Percentiles rank a stretch among this genome's conserved stretches.
phyloP scores from a whole-genome alignment of 1,139 yeast species.

The Kluyveromyces sp. region DNA sequence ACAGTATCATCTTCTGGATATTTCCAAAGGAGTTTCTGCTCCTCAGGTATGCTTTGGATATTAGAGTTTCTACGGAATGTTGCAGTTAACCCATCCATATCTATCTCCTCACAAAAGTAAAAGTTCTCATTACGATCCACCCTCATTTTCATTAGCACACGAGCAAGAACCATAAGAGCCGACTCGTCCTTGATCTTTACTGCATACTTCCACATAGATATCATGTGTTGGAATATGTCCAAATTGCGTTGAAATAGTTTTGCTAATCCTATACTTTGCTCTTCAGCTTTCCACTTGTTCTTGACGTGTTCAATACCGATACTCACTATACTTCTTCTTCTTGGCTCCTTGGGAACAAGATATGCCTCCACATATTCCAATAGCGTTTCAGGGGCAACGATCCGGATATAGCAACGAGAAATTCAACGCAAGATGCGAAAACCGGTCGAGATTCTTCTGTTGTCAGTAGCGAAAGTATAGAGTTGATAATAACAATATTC shows the following conservation, averaged over 20 bases:
- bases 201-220: constrained; percentile 28
- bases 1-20: constrained; percentile 47
- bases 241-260: constrained; percentile 30
- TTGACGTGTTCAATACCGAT: constrained; percentile 6
- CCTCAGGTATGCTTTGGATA: constrained; percentile 7
- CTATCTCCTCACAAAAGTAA: constrained; percentile 47
- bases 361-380: neutral
- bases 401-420: neutral
- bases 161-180: constrained; percentile 42
- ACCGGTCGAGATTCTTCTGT: neutral
- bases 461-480: neutral
- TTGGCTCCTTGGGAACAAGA: constrained; percentile 15
- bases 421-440: neutral
- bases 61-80: constrained; percentile 45
- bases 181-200: constrained; percentile 29
- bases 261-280: constrained; percentile 33
- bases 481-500: neutral
- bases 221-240: constrained; percentile 10
- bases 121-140: constrained; percentile 41
- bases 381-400: neutral
- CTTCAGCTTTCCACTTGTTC: constrained; percentile 11
- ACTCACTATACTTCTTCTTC: constrained; percentile 23
- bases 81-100: constrained; percentile 61
- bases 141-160: constrained; percentile 50
- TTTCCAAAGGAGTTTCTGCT: constrained; percentile 36